phyloP scores from a whole-genome alignment of 108 stramenopile species.

The Fragilaria crotonensis region DNA sequence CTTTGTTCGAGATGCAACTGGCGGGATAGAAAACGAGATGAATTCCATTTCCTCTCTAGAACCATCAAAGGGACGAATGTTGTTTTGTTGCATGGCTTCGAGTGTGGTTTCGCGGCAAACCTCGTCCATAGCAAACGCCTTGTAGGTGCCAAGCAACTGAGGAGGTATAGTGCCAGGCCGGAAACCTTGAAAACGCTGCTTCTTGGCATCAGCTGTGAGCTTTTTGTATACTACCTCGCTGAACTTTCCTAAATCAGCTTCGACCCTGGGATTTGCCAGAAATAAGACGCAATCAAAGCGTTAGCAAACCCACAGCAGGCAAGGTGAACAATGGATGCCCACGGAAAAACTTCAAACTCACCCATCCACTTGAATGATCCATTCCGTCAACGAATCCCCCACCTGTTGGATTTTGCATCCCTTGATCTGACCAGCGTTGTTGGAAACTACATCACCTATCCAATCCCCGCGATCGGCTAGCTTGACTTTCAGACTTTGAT shows the following conservation, averaged over 20 bases:
- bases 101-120: conserved; percentile 68
- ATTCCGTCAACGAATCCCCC: conserved; percentile 44
- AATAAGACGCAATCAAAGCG: not conserved
- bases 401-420: conserved; percentile 49
- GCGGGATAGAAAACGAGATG: conserved; percentile 46
- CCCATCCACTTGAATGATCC: conserved; percentile 65
- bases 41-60: conserved; percentile 45
- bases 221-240: conserved; percentile 67
- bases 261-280: conserved; percentile 22
- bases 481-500: too few relatives aligned
- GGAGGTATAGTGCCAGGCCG: conserved; percentile 79
- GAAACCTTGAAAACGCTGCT: conserved; percentile 73
- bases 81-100: conserved; percentile 80
- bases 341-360: conserved; percentile 7
- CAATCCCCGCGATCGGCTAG: conserved; percentile 19
- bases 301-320: not conserved
- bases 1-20: conserved; percentile 27
- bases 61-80: conserved; percentile 70
- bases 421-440: conserved; percentile 34
- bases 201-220: conserved; percentile 59
- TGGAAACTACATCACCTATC: conserved; percentile 59
- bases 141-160: conserved; percentile 67
- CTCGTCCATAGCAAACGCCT: conserved; percentile 79
- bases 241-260: conserved; percentile 77
- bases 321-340: conserved; percentile 1